These are phyloP conservation scores for Fraxinus anomala DNA, from an alignment of 257 asterid genomes.

Conservation along the genomic window DNA sequence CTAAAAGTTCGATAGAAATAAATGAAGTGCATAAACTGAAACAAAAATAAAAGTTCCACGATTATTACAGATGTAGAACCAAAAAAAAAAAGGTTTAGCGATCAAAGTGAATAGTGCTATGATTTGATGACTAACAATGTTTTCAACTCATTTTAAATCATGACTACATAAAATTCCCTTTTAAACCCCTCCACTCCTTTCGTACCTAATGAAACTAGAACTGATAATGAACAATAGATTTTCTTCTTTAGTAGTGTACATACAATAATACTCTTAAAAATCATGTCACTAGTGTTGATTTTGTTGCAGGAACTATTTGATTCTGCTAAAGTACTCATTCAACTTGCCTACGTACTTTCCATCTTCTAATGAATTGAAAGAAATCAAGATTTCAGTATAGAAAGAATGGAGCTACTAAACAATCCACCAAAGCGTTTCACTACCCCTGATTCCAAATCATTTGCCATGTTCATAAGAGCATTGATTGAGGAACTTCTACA, in stretches of 20 bases:
- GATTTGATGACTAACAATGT: background rate
- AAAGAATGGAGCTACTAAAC: slow-evolving; percentile 22
- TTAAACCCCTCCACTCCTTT: no score
- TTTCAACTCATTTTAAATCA: no score
- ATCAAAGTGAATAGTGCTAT: no score
- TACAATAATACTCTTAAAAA: no score
- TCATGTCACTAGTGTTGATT: background rate
- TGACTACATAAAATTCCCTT: no score
- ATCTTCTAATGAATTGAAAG: slow-evolving; percentile 22
- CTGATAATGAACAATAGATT: no score
- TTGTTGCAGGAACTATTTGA: slow-evolving; percentile 34
- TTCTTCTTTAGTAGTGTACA: no score
- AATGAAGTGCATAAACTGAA: no score
- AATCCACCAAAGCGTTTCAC: background rate
- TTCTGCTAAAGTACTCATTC: slow-evolving; percentile 27
- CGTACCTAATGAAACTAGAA: no score
- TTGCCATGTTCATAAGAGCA: background rate
- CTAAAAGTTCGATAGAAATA: no score
- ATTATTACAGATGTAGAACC: no score
- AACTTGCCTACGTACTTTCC: slow-evolving; percentile 28
- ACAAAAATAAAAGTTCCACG: no score
- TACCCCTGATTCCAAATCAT: background rate
- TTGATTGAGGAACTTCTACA: background rate
- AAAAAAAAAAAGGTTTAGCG: background rate
- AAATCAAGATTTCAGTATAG: slow-evolving; percentile 31